Evolutionary conservation across 495 filamentous ascomycete species (phyloP), one percentile per base, ranked within the genome.

Genomic region (Chaetomium fimeti): DNA sequence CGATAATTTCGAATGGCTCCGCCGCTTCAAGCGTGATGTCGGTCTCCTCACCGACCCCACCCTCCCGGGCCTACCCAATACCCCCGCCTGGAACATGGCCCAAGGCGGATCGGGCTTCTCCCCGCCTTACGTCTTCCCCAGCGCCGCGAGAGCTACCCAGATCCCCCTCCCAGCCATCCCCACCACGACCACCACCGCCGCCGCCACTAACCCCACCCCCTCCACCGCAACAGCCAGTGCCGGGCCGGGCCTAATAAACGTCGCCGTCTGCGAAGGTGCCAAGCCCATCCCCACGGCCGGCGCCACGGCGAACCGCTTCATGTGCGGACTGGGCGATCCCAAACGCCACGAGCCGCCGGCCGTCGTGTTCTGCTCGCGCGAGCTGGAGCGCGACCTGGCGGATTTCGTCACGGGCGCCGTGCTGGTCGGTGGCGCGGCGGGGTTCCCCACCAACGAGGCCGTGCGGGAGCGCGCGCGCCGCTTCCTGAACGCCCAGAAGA

Each of bases 1-100:
- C 43, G 88, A 91, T 71, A 89, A 91, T 64, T 79, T 82, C 22
- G 81, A 89, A 51, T 91, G 88, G 88, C 80, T 91, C 2, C 82
- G 83, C 62, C 77, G 87, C 43, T 83, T 91, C 70, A 91, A 91
- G 71, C 84, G 85, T 5, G 83, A 87, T 65, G 79, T 78, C 43
- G 86, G 87, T 11, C 77, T 90, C 54, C 73, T 82, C 3, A 75
- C 79, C 0, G 66, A 75, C 25, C 66, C 76, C 5, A 69, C 71
- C 12, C 75, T 81, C 0, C 81, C 83, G 0, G 82, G 81, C 15
- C 74, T 84, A 1, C 74, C 77, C n/a, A 54, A 27, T 61, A 76
- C 51, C 1, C 25, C 43, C 3, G 38, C 45, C 11, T 83, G 81
- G 80, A 75, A 69, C 45, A 57, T 76, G 7, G 49, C 65, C 9